Base-by-base conservation (phyloP, 1,284 basidiomycete genomes). In the Tylopilus sp. region DNA sequence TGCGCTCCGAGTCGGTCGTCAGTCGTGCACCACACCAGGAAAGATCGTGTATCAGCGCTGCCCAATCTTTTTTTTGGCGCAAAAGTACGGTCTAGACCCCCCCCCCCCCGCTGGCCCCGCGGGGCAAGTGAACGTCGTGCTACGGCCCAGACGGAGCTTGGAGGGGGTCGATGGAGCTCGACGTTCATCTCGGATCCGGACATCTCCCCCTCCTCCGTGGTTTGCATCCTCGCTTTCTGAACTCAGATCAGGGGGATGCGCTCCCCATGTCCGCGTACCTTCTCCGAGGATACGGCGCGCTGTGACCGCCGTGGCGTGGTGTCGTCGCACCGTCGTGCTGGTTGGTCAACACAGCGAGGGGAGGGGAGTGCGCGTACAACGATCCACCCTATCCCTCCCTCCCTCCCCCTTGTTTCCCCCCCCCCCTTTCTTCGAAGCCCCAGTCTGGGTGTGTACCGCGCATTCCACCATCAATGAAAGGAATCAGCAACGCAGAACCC, bases 101-200 rank as follows among this genome's bases (percentile, higher is more conserved):
- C 4, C 33, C 16, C 15, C 43, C 35, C 6, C 16, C 37, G n/a
- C n/a, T n/a, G 37, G 5, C 48, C 43, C 57, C 57, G 51, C 49
- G 29, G n/a, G 21, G 21, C 6, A 6, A 3, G 21, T 23, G 21
- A 23, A 23, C 6, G 21, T 3, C 3, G 6, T 6, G 6, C 21
- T 3, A n/a, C n/a, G n/a, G n/a, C n/a, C n/a, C n/a, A 23, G 6
- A 23, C 21, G 21, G 6, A 6, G 3, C 3, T 3, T 6, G 3
- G 3, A 6, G 21, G 6, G 21, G 21, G 21, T 23, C 21, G 21
- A 23, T 23, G 6, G 6, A 6, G n/a, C n/a, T n/a, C n/a, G n/a
- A n/a, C 25, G 44, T 39, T 41, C 41, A 26, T 31, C 41, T 52
- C 55, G 46, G 49, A 56, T 42, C 48, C 40, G 43, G 44, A 15